Evolutionary conservation across 441 rosid genomes (phyloP), one percentile per base, ranked within the genome.

Genomic region (Mallotus repandus): DNA sequence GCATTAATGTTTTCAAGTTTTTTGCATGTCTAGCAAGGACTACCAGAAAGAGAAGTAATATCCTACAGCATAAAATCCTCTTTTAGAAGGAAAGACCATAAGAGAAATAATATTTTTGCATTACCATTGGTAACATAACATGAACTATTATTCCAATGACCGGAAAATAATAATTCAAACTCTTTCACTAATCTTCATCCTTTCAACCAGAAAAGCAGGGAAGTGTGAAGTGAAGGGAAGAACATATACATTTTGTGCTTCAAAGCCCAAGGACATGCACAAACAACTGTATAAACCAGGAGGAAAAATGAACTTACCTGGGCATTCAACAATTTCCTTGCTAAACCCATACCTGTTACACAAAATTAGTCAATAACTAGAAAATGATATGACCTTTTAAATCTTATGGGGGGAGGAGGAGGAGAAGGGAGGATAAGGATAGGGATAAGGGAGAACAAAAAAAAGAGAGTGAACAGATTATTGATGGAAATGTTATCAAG

Each of bases 301-400:
- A 49, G 73, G 52, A 63, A 59, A 75, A 48, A 70, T 49, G 41
- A 16, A 78, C 12, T 52, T 85, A 92, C 98, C 97, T 72, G 97
- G 97, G 77, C 89, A 88, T 81, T 94, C 99, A 63, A 94, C 99
- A 73, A 94, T 72, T 72, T 92, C 92, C 83, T 86, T 86, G 93
- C 96, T 94, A 77, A 94, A 94, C 12, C 98, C 97, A 80, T 92
- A 94, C 88, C 98, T 94, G 90, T 80, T 75, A 71, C 13, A 74
- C 38, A 71, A 2, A 18, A 70, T 45, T n/a, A 76, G 49, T 21
- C 38, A 46, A 70, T 15, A 29, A 67, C 57, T 58, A 76, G 59
- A 75, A 45, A 66, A 5, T 54, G 15, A 69, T 16, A 9, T 62
- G 32, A 61, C 50, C 53, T 18, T 13, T 50, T n/a, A 16, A 15